These are phyloP conservation scores for Sporothrix brasiliensis DNA, from an alignment of 2,329 filamentous ascomycete species.

Conservation along the genomic window DNA sequence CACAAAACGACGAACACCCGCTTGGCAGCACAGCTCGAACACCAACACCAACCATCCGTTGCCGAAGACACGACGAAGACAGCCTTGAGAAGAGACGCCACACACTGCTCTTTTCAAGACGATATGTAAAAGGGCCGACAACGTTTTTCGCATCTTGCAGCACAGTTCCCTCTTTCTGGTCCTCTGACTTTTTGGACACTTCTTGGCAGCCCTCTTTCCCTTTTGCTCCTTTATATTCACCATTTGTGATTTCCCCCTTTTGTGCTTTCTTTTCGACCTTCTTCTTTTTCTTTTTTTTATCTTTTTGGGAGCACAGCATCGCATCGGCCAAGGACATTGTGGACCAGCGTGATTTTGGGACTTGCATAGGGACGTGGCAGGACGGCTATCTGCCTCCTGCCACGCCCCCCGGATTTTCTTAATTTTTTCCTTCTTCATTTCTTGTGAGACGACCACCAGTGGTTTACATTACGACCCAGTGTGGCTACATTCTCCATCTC, in stretches of 20 bases:
- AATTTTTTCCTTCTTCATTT: constrained; percentile 5
- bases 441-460: neutral
- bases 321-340: constrained; percentile 12
- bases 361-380: constrained; percentile 20
- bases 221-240: neutral
- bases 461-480: neutral
- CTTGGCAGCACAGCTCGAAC: constrained; percentile 20
- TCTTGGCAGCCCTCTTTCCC: neutral
- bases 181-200: constrained; percentile 1
- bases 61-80: constrained; percentile 32
- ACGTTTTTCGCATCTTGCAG: neutral
- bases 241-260: constrained; percentile 29
- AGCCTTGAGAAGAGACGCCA: neutral
- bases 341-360: constrained; percentile 21
- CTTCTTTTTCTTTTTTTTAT: neutral
- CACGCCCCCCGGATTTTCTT: constrained; percentile 28
- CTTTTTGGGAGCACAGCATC: constrained; percentile 20
- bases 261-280: neutral
- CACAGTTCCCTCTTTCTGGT: neutral
- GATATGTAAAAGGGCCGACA: neutral
- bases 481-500: neutral
- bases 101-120: neutral
- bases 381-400: neutral
- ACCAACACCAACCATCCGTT: constrained; percentile 22
- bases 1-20: neutral